These are phyloP conservation scores for Penicillium hesseltinei DNA, from an alignment of 2,329 filamentous ascomycete species.

Conservation along the genomic window DNA sequence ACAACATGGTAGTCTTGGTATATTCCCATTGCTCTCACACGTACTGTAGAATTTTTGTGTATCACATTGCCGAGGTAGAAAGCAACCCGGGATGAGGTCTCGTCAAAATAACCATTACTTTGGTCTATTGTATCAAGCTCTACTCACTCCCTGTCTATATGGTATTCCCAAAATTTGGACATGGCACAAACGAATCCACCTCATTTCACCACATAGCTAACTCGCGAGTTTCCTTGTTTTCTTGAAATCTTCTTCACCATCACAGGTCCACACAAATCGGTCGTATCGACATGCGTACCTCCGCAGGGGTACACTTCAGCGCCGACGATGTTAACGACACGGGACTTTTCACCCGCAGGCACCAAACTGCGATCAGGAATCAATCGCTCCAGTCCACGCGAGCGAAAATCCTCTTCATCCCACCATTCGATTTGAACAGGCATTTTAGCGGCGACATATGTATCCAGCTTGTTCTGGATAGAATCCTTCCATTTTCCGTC, in stretches of 20 bases:
- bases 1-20: not conserved
- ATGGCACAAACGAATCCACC: not conserved
- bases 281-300: conserved; percentile 67
- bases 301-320: conserved; percentile 72
- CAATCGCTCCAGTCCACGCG: conserved; percentile 55
- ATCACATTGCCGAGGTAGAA: not conserved
- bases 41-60: not conserved
- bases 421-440: conserved; percentile 66
- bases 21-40: not conserved
- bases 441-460: conserved; percentile 56
- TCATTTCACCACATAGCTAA: conserved; percentile 45
- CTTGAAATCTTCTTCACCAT: conserved; percentile 66
- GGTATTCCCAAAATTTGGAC: not conserved
- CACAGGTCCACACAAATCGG: conserved; percentile 55
- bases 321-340: conserved; percentile 68
- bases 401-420: conserved; percentile 60
- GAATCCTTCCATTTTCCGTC: conserved; percentile 60
- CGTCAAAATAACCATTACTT: not conserved
- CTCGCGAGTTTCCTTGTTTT: conserved; percentile 61
- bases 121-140: not conserved
- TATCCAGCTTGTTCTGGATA: conserved; percentile 63
- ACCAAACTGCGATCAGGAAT: conserved; percentile 50
- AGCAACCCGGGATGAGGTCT: not conserved
- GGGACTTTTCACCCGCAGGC: conserved; percentile 56
- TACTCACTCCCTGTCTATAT: not conserved